phyloP scores from a whole-genome alignment of 2,329 filamentous ascomycete species.

The Trichoderma lentiforme region DNA sequence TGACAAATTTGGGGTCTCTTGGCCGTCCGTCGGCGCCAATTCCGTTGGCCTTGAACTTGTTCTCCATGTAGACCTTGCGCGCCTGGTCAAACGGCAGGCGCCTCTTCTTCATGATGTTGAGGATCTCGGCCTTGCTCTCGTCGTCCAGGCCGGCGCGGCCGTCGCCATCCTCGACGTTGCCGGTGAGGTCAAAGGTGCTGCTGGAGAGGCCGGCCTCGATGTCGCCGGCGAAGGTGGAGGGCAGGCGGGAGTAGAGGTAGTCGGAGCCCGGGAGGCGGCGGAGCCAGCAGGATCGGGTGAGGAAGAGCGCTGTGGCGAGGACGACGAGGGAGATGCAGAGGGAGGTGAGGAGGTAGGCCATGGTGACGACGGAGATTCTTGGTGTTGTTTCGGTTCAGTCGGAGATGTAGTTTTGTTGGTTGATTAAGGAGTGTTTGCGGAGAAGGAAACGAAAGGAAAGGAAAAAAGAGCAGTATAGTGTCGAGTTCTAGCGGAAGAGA shows the following conservation, averaged over 20 bases:
- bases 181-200: constrained; percentile 74
- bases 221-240: constrained; percentile 74
- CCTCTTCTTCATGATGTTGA: constrained; percentile 84
- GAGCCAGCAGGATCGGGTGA: constrained; percentile 76
- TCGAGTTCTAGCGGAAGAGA: neutral
- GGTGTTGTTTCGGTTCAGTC: neutral
- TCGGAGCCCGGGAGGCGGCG: constrained; percentile 54
- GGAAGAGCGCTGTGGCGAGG: constrained; percentile 70
- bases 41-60: constrained; percentile 78
- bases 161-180: constrained; percentile 79
- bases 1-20: constrained; percentile 91
- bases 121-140: constrained; percentile 74
- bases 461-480: neutral
- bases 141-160: constrained; percentile 77
- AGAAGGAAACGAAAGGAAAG: neutral
- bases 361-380: constrained; percentile 37
- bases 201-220: constrained; percentile 84
- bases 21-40: constrained; percentile 87
- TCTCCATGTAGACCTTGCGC: constrained; percentile 78
- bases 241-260: constrained; percentile 74
- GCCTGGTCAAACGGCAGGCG: constrained; percentile 88
- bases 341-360: constrained; percentile 80
- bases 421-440: neutral
- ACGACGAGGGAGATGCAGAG: constrained; percentile 69
- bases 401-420: neutral